Evolutionary conservation across 176 grass and related monocot genomes (phyloP).

Genomic region (Ampelocalamus luodianensis): DNA sequence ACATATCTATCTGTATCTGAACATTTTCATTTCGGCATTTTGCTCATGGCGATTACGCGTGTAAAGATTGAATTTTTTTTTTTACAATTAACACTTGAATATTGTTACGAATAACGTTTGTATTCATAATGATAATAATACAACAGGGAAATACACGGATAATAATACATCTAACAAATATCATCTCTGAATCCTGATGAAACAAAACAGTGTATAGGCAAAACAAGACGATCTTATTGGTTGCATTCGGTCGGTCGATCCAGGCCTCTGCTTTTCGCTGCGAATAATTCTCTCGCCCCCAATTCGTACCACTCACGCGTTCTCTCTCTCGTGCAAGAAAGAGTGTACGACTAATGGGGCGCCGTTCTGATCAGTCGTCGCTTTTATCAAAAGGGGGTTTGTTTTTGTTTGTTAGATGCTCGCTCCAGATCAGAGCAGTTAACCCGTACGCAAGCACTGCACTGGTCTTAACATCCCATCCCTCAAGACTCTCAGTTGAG

Average conservation of each 20-base stretch:
- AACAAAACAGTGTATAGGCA: neutral
- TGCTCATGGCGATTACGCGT: no score
- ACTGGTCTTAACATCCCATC: neutral
- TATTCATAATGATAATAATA: no score
- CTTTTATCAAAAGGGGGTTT: neutral
- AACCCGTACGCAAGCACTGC: neutral
- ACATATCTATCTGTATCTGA: neutral
- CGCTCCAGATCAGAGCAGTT: neutral
- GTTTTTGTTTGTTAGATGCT: conserved; percentile 8
- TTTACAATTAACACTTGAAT: neutral
- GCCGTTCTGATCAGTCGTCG: neutral
- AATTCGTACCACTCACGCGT: neutral
- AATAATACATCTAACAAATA: no score
- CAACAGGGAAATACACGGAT: no score
- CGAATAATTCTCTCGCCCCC: neutral
- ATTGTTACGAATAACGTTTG: no score
- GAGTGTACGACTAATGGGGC: neutral
- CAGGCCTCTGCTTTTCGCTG: neutral
- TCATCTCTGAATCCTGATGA: no score
- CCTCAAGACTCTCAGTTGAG: neutral
- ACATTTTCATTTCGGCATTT: neutral
- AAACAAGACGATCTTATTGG: neutral
- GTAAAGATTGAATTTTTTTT: no score
- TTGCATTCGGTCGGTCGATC: neutral
- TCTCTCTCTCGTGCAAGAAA: neutral